Conservation (phyloP, 495 filamentous ascomycete species). For the Xylaria acuta region DNA sequence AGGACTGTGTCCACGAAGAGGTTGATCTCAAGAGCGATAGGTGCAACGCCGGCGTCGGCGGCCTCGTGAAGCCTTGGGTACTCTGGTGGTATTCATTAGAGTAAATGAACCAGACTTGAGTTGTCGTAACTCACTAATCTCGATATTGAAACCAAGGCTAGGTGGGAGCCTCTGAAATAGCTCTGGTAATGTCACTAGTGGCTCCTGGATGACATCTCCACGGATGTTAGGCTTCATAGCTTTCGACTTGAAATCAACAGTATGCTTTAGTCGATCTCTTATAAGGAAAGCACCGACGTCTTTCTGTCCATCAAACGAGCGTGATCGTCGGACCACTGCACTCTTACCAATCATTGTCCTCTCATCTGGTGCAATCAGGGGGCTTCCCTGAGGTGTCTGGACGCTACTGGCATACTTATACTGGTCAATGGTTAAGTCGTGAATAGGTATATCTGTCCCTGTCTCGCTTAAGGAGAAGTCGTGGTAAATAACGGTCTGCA, state of each 20-base stretch:
- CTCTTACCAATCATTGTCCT: conserved; percentile 34
- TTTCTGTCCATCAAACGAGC: conserved; percentile 63
- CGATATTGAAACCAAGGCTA: conserved; percentile 46
- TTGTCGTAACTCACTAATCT: conserved; percentile 43
- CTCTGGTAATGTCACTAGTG: conserved; percentile 46
- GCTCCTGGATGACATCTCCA: conserved; percentile 45
- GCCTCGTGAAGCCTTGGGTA: conserved; percentile 41
- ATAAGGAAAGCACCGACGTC: conserved; percentile 27
- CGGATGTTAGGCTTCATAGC: conserved; percentile 48
- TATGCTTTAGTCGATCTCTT: conserved; percentile 44
- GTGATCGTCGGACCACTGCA: conserved; percentile 29
- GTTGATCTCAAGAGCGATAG: conserved; percentile 50
- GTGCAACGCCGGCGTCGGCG: conserved; percentile 43
- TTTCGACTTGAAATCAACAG: conserved; percentile 42
- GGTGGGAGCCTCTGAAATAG: conserved; percentile 43
- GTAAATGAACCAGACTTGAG: background rate
- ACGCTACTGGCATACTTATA: conserved; percentile 30
- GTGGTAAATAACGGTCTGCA: conserved; percentile 49
- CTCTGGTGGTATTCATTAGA: conserved; percentile 31
- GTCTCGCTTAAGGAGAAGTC: conserved; percentile 50
- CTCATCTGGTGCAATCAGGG: background rate
- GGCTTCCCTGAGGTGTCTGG: conserved; percentile 17
- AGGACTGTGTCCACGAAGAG: conserved; percentile 50
- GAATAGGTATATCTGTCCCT: conserved; percentile 47
- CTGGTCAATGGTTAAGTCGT: conserved; percentile 48